Percentiles rank a stretch among this genome's conserved stretches.
Evolutionary conservation across 2,329 filamentous ascomycete species (phyloP).

Genomic region (Apiospora phragmitis): DNA sequence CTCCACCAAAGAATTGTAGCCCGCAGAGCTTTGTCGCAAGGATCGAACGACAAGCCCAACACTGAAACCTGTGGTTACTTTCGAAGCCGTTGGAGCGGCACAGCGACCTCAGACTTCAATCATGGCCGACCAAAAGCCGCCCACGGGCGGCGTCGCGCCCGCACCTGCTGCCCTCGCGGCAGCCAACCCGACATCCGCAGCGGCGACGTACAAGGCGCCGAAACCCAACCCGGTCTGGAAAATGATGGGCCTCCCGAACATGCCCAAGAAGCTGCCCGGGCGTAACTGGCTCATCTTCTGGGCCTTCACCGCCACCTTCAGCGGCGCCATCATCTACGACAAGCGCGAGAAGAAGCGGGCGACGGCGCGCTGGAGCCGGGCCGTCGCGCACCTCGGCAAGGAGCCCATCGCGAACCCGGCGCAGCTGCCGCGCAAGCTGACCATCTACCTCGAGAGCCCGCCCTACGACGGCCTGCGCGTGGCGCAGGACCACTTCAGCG

Average conservation of each 20-base stretch:
- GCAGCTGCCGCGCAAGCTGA: conserved; percentile 79
- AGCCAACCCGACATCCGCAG: neutral
- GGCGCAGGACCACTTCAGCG: conserved; percentile 93
- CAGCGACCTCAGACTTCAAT: neutral
- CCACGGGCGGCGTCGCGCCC: neutral
- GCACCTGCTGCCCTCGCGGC: neutral
- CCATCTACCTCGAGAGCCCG: conserved; percentile 81
- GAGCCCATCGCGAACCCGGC: conserved; percentile 69
- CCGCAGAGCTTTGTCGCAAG: neutral
- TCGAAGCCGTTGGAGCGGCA: neutral
- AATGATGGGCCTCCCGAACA: conserved; percentile 82
- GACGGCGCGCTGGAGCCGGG: conserved; percentile 81
- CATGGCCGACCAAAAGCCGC: conserved; percentile 11
- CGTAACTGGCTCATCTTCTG: conserved; percentile 98
- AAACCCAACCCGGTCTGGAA: conserved; percentile 70
- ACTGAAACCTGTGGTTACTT: neutral
- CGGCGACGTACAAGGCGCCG: conserved; percentile 38
- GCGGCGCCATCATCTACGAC: conserved; percentile 85
- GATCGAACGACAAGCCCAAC: neutral
- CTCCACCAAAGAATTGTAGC: neutral
- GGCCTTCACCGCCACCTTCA: conserved; percentile 73
- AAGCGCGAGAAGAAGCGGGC: conserved; percentile 83
- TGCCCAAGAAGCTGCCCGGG: conserved; percentile 83
- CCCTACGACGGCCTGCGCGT: conserved; percentile 81
- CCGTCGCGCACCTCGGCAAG: conserved; percentile 80